phyloP scores from a whole-genome alignment of 192 early-diverging fungal species.

The Jimgerdemannia lactiflua region DNA sequence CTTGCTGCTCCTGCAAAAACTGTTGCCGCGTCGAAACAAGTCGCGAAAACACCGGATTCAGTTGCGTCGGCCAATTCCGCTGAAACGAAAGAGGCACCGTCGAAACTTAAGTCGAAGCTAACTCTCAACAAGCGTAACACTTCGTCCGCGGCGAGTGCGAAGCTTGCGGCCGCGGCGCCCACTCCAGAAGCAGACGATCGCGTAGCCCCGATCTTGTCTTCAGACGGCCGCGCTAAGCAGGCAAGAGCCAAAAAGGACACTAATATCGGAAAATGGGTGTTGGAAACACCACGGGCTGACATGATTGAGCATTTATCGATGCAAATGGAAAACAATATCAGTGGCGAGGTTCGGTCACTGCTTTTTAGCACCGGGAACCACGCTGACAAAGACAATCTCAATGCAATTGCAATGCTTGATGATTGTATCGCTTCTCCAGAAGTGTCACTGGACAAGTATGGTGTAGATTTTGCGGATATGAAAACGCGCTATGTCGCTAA shows the following conservation, averaged over 20 bases:
- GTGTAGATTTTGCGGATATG: conserved; percentile 47
- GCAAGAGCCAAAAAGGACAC: conserved; percentile 66
- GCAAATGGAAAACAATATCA: conserved; percentile 62
- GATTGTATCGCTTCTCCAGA: conserved; percentile 54
- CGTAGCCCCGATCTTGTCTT: conserved; percentile 52
- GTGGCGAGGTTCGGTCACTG: conserved; percentile 47
- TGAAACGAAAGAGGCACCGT: conserved; percentile 2
- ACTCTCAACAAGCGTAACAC: neutral
- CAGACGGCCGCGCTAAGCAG: conserved; percentile 67
- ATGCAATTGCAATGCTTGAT: conserved; percentile 64
- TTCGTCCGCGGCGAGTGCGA: neutral
- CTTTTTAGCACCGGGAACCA: conserved; percentile 85
- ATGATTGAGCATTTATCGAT: conserved; percentile 57
- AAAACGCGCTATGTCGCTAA: conserved; percentile 62
- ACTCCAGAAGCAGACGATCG: neutral
- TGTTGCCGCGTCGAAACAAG: neutral
- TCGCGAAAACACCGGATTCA: no score
- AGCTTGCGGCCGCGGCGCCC: neutral
- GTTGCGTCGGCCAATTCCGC: no score
- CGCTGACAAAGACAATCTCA: conserved; percentile 79
- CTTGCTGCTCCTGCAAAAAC: conserved; percentile 19
- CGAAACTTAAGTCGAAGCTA: neutral
- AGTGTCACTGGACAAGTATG: conserved; percentile 26
- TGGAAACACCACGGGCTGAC: conserved; percentile 64
- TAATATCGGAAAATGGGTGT: conserved; percentile 71